Conservation (phyloP, 306 rosid species). For the Begonia masoniana region DNA sequence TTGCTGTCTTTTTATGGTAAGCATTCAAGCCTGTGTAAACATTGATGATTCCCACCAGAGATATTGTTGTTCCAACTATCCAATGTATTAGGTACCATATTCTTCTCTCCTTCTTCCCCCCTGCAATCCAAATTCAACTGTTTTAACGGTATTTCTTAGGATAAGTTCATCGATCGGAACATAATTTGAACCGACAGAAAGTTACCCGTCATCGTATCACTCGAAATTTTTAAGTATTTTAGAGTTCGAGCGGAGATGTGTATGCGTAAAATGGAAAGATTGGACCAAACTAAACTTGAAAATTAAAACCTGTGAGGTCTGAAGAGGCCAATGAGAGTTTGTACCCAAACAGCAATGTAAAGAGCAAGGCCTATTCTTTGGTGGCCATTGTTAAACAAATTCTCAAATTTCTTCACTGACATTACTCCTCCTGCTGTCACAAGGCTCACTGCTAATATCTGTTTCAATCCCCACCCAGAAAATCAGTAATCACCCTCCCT, state of each 20-base stretch:
- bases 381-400: slow-evolving; percentile 76
- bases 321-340: slow-evolving; percentile 64
- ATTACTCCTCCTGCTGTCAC: slow-evolving; percentile 72
- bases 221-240: neutral
- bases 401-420: slow-evolving; percentile 75
- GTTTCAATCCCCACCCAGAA: slow-evolving; percentile 8
- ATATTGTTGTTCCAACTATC: slow-evolving; percentile 67
- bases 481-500: neutral
- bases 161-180: no score
- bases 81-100: slow-evolving; percentile 76
- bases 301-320: slow-evolving; percentile 71
- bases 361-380: slow-evolving; percentile 88
- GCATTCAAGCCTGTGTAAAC: slow-evolving; percentile 76
- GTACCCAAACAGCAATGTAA: slow-evolving; percentile 55
- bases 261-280: neutral
- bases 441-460: slow-evolving; percentile 55
- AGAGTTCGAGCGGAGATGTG: neutral
- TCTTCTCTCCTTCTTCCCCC: slow-evolving; percentile 66
- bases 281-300: no score
- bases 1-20: slow-evolving; percentile 51
- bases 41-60: slow-evolving; percentile 65
- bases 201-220: neutral
- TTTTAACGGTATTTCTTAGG: no score
- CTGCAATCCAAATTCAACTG: slow-evolving; percentile 18
- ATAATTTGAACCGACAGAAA: neutral